Evolutionary conservation across 1,284 basidiomycete species (phyloP).

Genomic region (Rhizoctonia solani): DNA sequence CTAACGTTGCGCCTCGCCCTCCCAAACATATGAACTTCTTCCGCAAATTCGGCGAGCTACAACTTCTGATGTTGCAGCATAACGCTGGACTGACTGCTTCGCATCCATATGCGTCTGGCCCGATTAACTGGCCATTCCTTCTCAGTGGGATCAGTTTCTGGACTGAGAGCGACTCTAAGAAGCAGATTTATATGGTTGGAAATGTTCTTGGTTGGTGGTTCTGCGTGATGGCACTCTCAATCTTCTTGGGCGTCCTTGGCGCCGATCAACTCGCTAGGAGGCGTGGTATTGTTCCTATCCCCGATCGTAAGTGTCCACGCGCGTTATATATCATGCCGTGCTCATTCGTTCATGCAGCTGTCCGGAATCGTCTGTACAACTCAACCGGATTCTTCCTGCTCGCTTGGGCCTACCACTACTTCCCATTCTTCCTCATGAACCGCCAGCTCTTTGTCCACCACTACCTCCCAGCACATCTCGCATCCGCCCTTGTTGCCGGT

Average conservation of each 20-base stretch:
- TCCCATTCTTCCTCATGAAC: conserved; percentile 98
- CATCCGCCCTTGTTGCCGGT: conserved; percentile 89
- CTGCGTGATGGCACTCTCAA: conserved; percentile 79
- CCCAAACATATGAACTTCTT: conserved; percentile 89
- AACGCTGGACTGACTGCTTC: conserved; percentile 93
- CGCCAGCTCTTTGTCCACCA: conserved; percentile 98
- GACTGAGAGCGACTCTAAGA: conserved; percentile 81
- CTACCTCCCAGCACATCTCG: conserved; percentile 93
- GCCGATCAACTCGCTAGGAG: conserved; percentile 89
- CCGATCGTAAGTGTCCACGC: conserved; percentile 65
- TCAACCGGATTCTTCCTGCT: conserved; percentile 94
- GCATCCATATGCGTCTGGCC: conserved; percentile 93
- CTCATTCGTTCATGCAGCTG: conserved; percentile 53
- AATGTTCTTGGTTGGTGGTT: conserved; percentile 97
- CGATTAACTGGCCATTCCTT: conserved; percentile 98
- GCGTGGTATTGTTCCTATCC: conserved; percentile 82
- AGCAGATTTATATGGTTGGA: conserved; percentile 96
- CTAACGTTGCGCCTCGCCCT: conserved; percentile 59
- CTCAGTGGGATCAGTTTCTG: conserved; percentile 97
- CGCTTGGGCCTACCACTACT: conserved; percentile 94
- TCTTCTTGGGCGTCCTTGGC: conserved; percentile 87
- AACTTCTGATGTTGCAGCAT: conserved; percentile 95
- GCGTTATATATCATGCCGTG: neutral
- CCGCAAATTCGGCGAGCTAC: conserved; percentile 92
- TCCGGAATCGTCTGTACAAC: conserved; percentile 92